A percentile compares a stretch with the other conserved stretches of the same genome.
Evolutionary conservation across 352 stramenopile genomes (phyloP).

Genomic region (Phytopythium boreale): DNA sequence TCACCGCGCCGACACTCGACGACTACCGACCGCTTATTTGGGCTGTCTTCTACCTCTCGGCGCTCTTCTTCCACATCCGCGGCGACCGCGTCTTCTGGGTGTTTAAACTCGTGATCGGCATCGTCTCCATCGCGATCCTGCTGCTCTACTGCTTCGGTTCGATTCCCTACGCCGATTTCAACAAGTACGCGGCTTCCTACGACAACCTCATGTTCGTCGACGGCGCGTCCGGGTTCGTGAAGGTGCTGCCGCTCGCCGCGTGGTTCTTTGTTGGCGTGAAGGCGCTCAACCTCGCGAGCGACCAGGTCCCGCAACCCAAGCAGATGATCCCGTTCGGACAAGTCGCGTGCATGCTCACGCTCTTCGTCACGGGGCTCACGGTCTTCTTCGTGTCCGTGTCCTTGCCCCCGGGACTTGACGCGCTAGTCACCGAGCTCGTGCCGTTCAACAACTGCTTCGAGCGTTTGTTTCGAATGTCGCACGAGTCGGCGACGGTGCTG

Average conservation of each 20-base stretch:
- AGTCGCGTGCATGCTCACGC: slow-evolving; percentile 33
- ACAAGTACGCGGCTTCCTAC: neutral
- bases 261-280: slow-evolving; percentile 36
- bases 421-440: slow-evolving; percentile 18
- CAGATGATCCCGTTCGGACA: slow-evolving; percentile 36
- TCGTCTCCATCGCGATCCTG: slow-evolving; percentile 29
- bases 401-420: slow-evolving; percentile 23
- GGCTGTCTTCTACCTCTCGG: slow-evolving; percentile 28
- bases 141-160: slow-evolving; percentile 36
- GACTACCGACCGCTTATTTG: slow-evolving; percentile 24
- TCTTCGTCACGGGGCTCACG: slow-evolving; percentile 33
- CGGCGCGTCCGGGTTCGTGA: slow-evolving; percentile 3
- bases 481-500: slow-evolving; percentile 21
- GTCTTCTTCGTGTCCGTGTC: slow-evolving; percentile 34
- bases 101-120: slow-evolving; percentile 29
- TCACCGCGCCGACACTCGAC: slow-evolving; percentile 7
- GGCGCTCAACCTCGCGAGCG: slow-evolving; percentile 14
- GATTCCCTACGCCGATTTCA: slow-evolving; percentile 23
- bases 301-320: slow-evolving; percentile 26
- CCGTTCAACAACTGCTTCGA: slow-evolving; percentile 37
- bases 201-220: neutral
- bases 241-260: slow-evolving; percentile 11
- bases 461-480: slow-evolving; percentile 19
- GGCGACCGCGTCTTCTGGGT: slow-evolving; percentile 34
- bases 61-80: slow-evolving; percentile 27